phyloP scores from a whole-genome alignment of 768 basidiomycete species.

The Chiua virens region DNA sequence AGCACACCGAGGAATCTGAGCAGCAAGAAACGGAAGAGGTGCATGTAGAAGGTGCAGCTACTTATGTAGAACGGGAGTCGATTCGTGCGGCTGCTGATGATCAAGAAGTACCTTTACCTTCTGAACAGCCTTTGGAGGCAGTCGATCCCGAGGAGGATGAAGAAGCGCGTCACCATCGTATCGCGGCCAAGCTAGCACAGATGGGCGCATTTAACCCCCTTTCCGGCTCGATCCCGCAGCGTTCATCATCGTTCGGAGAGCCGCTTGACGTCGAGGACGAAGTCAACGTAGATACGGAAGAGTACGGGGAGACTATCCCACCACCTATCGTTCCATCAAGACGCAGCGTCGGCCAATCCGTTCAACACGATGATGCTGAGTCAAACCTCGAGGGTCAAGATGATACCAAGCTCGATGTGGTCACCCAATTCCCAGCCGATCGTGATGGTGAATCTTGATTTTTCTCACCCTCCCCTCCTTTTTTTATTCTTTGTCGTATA shows the following conservation, averaged over 20 bases:
- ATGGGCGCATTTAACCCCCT: conserved; percentile 65
- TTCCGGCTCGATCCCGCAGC: conserved; percentile 29
- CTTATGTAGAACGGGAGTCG: not conserved
- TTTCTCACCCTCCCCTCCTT: conserved; percentile 7
- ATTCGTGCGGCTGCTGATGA: conserved; percentile 3
- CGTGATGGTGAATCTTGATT: conserved; percentile 47
- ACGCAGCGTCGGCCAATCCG: conserved; percentile 16
- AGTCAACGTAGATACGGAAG: conserved; percentile 25
- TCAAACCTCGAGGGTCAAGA: conserved; percentile 20
- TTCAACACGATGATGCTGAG: conserved; percentile 13
- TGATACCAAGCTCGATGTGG: conserved; percentile 11
- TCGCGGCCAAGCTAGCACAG: conserved; percentile 59
- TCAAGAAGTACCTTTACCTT: not conserved
- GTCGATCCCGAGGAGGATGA: conserved; percentile 42
- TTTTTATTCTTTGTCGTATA: conserved; percentile 20
- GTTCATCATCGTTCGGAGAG: conserved; percentile 7
- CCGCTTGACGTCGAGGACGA: conserved; percentile 21
- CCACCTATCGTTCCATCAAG: conserved; percentile 23
- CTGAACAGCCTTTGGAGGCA: conserved; percentile 1
- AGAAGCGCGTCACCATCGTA: conserved; percentile 51
- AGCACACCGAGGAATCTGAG: conserved; percentile 6
- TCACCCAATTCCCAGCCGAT: conserved; percentile 16
- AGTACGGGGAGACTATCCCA: conserved; percentile 21
- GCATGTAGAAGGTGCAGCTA: conserved; percentile 1
- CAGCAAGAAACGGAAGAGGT: conserved; percentile 17